Evolutionary conservation across 129 eudicot species (phyloP), one percentile per base, ranked within the genome.

Genomic region (Helianthus tuberosus): DNA sequence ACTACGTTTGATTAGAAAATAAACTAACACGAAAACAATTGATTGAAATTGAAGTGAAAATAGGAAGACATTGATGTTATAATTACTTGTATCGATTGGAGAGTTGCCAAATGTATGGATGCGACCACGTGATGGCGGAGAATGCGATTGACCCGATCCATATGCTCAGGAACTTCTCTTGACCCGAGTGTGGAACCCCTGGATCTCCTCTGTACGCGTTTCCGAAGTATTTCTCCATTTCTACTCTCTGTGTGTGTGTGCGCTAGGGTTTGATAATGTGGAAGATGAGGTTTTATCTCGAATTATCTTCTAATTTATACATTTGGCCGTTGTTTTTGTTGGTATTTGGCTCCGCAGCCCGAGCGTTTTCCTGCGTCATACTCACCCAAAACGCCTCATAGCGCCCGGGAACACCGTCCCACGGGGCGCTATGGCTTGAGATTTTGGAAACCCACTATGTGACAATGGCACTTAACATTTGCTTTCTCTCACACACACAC

Each of bases 141-240:
- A 87, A 91, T 10, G 78, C 86, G 27, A 60, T 58, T 8, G 92
- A 81, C 0, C 97, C 96, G 36, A 85, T 67, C 97, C 97, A 88
- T 3, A 95, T 82, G 58, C 85, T 85, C 9, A 46, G 16, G 71
- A 90, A 94, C 0, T 82, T 73, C 2, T 83, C 91, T 7, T 79
- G 85, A 73, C 77, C 89, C 7, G 84, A 53, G 71, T 94, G 98
- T 12, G 98, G 98, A 1, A 94, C 87, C 4, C 98, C 98, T 12
- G 97, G 98, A 88, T 94, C 98, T 58, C 98, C 98, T 57, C 91
- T 84, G 68, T 94, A 94, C 0, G 97, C 91, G 74, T 82, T 94
- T 7, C 96, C 97, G 20, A 94, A 94, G 86, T 83, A 94, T 76
- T 85, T 88, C 86, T 94, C 98, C 98, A 94, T 93, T 71, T 76